Evolutionary conservation across 202 grass and related monocot species (phyloP).

Genomic region (Panicum virgatum): DNA sequence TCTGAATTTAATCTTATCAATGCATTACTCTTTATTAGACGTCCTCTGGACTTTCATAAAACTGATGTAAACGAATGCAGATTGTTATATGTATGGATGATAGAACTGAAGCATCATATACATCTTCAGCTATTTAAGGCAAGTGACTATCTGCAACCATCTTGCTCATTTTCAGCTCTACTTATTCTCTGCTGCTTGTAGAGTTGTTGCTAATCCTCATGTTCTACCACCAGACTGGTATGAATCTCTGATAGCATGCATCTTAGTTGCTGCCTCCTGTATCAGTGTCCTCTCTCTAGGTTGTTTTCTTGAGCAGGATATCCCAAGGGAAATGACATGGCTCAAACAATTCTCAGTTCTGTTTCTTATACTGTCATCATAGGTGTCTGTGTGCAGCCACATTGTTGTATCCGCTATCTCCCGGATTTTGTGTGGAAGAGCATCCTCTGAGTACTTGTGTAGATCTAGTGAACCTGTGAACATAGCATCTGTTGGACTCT

Average conservation of each 20-base stretch:
- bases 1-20: too few species aligned
- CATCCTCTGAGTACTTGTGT: background rate
- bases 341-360: slow-evolving; percentile 18
- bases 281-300: slow-evolving; percentile 30
- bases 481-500: slow-evolving; percentile 16
- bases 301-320: slow-evolving; percentile 44
- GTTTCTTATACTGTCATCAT: background rate
- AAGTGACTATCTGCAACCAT: too few species aligned
- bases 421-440: background rate
- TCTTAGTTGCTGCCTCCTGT: slow-evolving; percentile 16
- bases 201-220: too few species aligned
- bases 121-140: too few species aligned
- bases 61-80: too few species aligned
- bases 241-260: slow-evolving; percentile 43
- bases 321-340: slow-evolving; percentile 14
- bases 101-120: too few species aligned
- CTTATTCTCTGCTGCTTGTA: too few species aligned
- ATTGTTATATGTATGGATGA: background rate
- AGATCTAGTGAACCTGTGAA: slow-evolving; percentile 2
- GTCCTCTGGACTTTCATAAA: too few species aligned
- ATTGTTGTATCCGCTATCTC: slow-evolving; percentile 13
- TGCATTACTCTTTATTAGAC: too few species aligned
- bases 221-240: background rate
- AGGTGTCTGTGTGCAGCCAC: background rate
- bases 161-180: too few species aligned